Conservation (phyloP, 768 basidiomycete genomes). For the Pleurotus cornucopiae region DNA sequence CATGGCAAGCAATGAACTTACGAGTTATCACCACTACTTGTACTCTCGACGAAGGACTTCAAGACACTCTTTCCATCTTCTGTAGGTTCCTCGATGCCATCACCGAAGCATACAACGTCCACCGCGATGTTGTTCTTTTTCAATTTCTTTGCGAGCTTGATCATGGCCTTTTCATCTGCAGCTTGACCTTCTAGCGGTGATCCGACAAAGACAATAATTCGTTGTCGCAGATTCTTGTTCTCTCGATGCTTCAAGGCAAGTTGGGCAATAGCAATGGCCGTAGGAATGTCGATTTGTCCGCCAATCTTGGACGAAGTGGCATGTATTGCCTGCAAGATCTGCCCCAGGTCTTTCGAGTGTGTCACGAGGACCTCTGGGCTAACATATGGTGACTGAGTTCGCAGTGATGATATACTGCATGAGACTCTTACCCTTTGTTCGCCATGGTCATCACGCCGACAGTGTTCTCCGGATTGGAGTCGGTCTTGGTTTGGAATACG, state of each 20-base stretch:
- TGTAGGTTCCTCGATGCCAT: slow-evolving; percentile 67
- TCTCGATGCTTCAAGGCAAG: slow-evolving; percentile 96
- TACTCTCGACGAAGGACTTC: slow-evolving; percentile 78
- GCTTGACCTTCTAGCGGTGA: slow-evolving; percentile 75
- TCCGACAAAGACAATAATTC: slow-evolving; percentile 91
- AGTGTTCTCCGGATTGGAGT: slow-evolving; percentile 95
- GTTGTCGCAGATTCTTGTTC: slow-evolving; percentile 97
- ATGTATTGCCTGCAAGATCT: slow-evolving; percentile 81
- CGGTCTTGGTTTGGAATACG: slow-evolving; percentile 89
- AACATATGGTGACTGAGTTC: slow-evolving; percentile 9
- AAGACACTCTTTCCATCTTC: slow-evolving; percentile 66
- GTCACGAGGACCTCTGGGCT: slow-evolving; percentile 97
- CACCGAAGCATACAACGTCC: slow-evolving; percentile 88
- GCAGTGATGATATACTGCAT: background rate
- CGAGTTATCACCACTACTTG: slow-evolving; percentile 83
- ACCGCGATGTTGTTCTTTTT: slow-evolving; percentile 99
- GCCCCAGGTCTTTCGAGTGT: slow-evolving; percentile 92
- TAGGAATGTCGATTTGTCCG: slow-evolving; percentile 81
- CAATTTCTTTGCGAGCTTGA: slow-evolving; percentile 91
- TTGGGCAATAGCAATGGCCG: slow-evolving; percentile 90
- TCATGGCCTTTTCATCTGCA: slow-evolving; percentile 74
- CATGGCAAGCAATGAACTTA: slow-evolving; percentile 31
- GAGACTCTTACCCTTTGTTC: slow-evolving; percentile 73
- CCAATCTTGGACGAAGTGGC: slow-evolving; percentile 65
- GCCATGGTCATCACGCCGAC: slow-evolving; percentile 99